Base-by-base conservation (phyloP, 2,329 filamentous ascomycete species). In the Ustilaginoidea virens region DNA sequence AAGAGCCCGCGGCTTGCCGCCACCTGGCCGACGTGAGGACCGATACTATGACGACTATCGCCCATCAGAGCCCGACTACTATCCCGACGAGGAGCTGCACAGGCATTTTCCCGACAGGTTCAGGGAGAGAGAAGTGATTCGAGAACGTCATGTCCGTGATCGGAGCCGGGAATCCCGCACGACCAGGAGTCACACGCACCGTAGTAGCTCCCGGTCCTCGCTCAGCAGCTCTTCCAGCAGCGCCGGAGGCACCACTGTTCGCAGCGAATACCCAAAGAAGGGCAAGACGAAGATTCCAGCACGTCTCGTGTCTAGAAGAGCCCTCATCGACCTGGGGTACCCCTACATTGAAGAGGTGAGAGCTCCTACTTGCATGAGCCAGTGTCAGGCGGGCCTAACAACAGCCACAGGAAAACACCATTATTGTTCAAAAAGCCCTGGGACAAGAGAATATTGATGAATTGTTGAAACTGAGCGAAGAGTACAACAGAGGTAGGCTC, bases 371-470 rank as follows among this genome's bases (percentile, higher is more conserved):
- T 3, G 13, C 14, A 15, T 11, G 3, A 24, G 22, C 8, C 10
- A 17, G 40, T 43, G 33, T 47, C 28, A 2, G 4, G 6, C 9
- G 18, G 5, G 12, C 16, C 17, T 10, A 20, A 12, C 14, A 8
- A 8, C 8, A 8, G 22, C 22, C 19, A 29, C 5, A 90, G 80
- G 82, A 79, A 22, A 76, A 79, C 40, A 79, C 78, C 14, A 73
- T 90, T 41, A 69, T 93, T 29, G 74, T 96, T 19, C 73, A 80
- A 41, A 78, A 81, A 46, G 86, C 87, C 7, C 65, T 96, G 5
- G 80, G 82, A 11, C 86, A 92, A 42, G 74, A 87, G 12, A 83
- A 93, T 42, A 94, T 94, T 37, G 85, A 94, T 41, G 80, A 92
- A 44, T 65, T 94, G 25, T 79, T 94, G 42, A 77, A 73, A 43